Evolutionary conservation across 768 basidiomycete genomes (phyloP).

Genomic region (Lenzites betulinus): DNA sequence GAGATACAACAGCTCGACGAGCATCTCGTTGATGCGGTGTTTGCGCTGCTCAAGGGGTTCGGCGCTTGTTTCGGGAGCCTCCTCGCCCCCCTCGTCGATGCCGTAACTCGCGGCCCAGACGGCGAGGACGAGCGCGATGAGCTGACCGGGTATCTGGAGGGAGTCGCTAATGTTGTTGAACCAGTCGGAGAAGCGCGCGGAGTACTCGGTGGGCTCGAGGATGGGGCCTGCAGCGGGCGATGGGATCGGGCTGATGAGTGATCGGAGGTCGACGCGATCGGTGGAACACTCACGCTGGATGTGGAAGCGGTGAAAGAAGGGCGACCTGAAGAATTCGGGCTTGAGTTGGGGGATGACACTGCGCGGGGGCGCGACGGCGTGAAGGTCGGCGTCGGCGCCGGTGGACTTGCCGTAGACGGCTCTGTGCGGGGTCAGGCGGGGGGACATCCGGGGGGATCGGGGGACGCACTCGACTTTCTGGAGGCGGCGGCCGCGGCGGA

Average conservation of each 20-base stretch:
- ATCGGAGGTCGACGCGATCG: constrained; percentile 7
- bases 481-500: constrained; percentile 74
- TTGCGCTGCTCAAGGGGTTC: constrained; percentile 46
- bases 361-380: constrained; percentile 43
- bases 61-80: constrained; percentile 40
- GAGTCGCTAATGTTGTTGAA: constrained; percentile 55
- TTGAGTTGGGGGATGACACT: constrained; percentile 71
- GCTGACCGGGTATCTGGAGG: constrained; percentile 71
- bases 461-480: constrained; percentile 80
- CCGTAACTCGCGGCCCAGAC: constrained; percentile 92
- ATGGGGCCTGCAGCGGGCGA: constrained; percentile 76
- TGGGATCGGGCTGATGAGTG: constrained; percentile 4
- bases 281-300: constrained; percentile 66
- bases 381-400: constrained; percentile 42
- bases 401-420: constrained; percentile 77
- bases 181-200: constrained; percentile 69
- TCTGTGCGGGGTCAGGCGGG: constrained; percentile 39
- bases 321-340: constrained; percentile 77
- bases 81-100: constrained; percentile 73
- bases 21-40: constrained; percentile 64
- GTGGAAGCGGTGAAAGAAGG: constrained; percentile 84
- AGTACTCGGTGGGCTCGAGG: constrained; percentile 79
- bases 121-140: constrained; percentile 79
- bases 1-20: constrained; percentile 74
- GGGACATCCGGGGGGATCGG: background rate